Evolutionary conservation across 2,329 filamentous ascomycete genomes (phyloP).

Genomic region (Penicillium sumatraense): DNA sequence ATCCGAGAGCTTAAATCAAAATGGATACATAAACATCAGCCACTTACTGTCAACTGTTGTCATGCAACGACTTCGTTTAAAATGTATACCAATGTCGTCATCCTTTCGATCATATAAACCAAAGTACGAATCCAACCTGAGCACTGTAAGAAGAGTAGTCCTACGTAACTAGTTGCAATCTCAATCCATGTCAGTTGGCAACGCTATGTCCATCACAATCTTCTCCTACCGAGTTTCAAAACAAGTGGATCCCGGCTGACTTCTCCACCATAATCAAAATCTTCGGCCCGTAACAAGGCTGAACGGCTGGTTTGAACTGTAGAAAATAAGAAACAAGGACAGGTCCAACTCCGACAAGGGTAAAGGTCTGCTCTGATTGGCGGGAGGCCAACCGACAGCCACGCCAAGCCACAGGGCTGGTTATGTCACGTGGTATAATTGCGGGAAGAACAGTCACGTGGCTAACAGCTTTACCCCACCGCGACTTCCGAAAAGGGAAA

Average conservation of each 20-base stretch:
- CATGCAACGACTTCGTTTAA: too few relatives aligned
- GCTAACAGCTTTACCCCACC: background rate
- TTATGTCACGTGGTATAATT: constrained; percentile 5
- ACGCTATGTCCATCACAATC: background rate
- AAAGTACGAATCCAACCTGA: too few relatives aligned
- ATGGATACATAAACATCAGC: too few relatives aligned
- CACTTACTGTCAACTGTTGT: too few relatives aligned
- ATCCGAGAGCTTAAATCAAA: too few relatives aligned
- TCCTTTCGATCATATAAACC: too few relatives aligned
- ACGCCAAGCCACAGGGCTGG: constrained; percentile 1
- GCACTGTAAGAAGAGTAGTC: too few relatives aligned
- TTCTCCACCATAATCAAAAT: background rate
- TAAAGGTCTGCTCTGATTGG: constrained; percentile 12
- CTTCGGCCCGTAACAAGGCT: background rate
- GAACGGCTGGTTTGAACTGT: background rate
- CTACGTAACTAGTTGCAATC: too few relatives aligned
- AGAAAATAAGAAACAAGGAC: background rate
- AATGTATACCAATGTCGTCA: too few relatives aligned
- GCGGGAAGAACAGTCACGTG: background rate
- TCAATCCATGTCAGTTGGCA: too few relatives aligned
- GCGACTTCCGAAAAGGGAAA: background rate
- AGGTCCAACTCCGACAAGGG: too few relatives aligned
- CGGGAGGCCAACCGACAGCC: constrained; percentile 6
- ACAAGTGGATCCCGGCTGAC: background rate
- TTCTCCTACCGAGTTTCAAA: background rate